Conservation (phyloP, 352 stramenopile species). For the Phytopythium delawarense region DNA sequence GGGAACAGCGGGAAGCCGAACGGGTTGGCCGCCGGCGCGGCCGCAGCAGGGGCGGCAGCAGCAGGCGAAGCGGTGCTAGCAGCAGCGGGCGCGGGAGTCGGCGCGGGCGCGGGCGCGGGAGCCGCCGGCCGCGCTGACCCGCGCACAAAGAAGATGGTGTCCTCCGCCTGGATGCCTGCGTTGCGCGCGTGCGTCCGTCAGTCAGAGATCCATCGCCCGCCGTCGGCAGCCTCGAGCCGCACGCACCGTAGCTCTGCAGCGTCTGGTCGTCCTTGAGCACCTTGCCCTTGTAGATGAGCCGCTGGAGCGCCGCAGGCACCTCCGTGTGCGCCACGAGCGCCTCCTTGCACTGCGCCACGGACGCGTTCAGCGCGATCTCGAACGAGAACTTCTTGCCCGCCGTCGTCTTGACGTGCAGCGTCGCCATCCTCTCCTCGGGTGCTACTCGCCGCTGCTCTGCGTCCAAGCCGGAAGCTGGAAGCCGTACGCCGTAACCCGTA, state of each 20-base stretch:
- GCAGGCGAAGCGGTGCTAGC: constrained; percentile 12
- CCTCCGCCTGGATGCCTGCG: constrained; percentile 64
- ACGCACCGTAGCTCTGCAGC: constrained; percentile 74
- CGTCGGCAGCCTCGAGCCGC: background rate
- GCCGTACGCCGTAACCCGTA: too few species aligned
- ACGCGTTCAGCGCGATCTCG: constrained; percentile 62
- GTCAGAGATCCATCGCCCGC: background rate
- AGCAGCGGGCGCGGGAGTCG: constrained; percentile 13
- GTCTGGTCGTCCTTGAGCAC: constrained; percentile 89
- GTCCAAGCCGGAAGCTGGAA: too few species aligned
- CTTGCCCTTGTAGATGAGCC: constrained; percentile 89
- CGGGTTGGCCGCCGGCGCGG: constrained; percentile 27
- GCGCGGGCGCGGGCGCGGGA: constrained; percentile 11
- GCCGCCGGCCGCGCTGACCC: constrained; percentile 39
- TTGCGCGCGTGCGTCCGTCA: background rate
- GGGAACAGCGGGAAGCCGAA: constrained; percentile 56
- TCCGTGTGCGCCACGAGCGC: constrained; percentile 63
- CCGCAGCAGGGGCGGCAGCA: constrained; percentile 10
- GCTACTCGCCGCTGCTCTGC: background rate
- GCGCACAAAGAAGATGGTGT: constrained; percentile 86
- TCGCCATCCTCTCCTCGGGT: constrained; percentile 23
- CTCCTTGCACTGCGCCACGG: constrained; percentile 77
- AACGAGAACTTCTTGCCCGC: constrained; percentile 75
- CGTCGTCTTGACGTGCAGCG: constrained; percentile 82
- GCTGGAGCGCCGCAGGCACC: constrained; percentile 71